Evolutionary conservation across 2,329 filamentous ascomycete genomes (phyloP).

Genomic region (Ceratocystiopsis sp.): DNA sequence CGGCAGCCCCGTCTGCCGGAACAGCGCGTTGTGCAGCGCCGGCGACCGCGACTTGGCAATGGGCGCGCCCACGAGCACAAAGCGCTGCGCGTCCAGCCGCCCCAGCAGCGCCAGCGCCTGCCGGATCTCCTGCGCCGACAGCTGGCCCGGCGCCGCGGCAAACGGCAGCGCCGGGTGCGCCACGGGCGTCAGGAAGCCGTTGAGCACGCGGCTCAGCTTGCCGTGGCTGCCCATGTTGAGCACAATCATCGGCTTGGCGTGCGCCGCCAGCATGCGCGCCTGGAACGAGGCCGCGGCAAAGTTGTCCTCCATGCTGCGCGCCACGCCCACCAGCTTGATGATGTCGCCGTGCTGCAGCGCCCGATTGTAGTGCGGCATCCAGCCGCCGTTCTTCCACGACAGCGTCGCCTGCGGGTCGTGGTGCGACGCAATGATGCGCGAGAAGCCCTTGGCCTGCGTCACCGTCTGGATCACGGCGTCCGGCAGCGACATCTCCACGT

Average conservation of each 20-base stretch:
- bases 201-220: constrained; percentile 78
- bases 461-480: constrained; percentile 57
- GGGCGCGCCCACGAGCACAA: constrained; percentile 78
- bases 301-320: constrained; percentile 65
- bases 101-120: constrained; percentile 63
- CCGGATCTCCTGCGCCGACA: constrained; percentile 80
- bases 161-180: constrained; percentile 79
- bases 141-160: constrained; percentile 84
- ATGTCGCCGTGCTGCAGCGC: constrained; percentile 82
- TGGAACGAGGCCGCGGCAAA: constrained; percentile 73
- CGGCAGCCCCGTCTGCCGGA: constrained; percentile 59
- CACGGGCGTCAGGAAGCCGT: constrained; percentile 87
- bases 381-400: constrained; percentile 85
- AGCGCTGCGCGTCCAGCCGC: constrained; percentile 56
- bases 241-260: constrained; percentile 73
- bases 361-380: constrained; percentile 79
- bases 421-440: constrained; percentile 85
- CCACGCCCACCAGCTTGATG: constrained; percentile 83
- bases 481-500: constrained; percentile 78
- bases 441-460: constrained; percentile 47
- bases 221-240: constrained; percentile 88
- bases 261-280: constrained; percentile 50
- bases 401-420: constrained; percentile 68
- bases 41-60: constrained; percentile 72
- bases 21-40: constrained; percentile 76